These are phyloP conservation scores for Pistacia integerrima DNA, from an alignment of 345 rosid species.

Conservation along the genomic window DNA sequence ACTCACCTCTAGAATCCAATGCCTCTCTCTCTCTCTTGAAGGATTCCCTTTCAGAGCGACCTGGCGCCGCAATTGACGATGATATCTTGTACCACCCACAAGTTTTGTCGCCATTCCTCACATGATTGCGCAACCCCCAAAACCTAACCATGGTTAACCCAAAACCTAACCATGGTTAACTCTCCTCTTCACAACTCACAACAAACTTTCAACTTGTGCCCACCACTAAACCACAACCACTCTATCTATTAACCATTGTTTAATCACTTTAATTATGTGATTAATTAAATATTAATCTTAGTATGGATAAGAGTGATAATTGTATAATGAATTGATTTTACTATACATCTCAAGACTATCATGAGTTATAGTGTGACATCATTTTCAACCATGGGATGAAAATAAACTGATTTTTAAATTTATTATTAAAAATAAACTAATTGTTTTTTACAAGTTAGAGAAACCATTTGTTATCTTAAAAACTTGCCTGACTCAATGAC, in stretches of 20 bases:
- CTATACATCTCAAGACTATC: background rate
- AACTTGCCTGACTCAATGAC: no score
- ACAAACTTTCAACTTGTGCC: background rate
- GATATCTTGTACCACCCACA: constrained; percentile 14
- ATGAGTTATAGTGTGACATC: background rate
- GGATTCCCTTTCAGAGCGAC: background rate
- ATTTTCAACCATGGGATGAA: background rate
- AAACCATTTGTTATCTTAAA: no score
- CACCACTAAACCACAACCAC: background rate
- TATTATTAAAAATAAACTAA: no score
- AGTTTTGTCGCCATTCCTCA: constrained; percentile 27
- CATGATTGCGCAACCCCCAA: constrained; percentile 19
- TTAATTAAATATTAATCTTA: no score
- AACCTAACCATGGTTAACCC: constrained; percentile 9
- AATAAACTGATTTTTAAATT: background rate
- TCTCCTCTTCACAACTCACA: background rate
- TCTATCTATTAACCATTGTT: no score
- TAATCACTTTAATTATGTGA: no score
- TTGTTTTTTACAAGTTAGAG: no score
- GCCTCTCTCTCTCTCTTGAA: background rate
- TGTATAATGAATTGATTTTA: background rate
- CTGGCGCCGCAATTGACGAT: constrained; percentile 44
- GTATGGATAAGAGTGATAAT: constrained; percentile 3
- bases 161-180: constrained; percentile 5
- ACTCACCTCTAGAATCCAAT: constrained; percentile 15